Base-by-base conservation (phyloP, 2,329 filamentous ascomycete species). In the Fusarium sarcochroum region DNA sequence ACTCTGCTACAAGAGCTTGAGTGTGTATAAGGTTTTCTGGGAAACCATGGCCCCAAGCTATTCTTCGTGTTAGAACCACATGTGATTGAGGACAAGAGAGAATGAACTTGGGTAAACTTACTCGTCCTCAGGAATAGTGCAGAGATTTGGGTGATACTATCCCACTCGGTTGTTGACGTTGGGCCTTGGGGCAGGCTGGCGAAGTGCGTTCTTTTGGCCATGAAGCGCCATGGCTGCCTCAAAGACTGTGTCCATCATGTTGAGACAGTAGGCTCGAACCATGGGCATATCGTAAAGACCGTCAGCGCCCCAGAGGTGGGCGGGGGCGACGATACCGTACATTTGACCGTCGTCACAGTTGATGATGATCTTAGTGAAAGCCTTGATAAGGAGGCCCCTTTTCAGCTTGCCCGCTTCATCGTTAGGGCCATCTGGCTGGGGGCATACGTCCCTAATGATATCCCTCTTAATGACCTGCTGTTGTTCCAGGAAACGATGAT, bases 281-380 rank as follows among this genome's bases (percentile, higher is more conserved):
- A 74, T 71, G 0, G 82, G 80, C 25, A 81, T 73, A 54, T 84
- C 71, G 57, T 81, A 86, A n/a, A 82, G 74, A 0, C 85, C 85
- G 6, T 81, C 66, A 1, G 67, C 62, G 25, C 80, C 75, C 45
- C 71, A 77, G 18, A 83, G 66, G 2, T 63, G 60, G 13, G 63
- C 59, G 3, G 70, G 53, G 1, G 76, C 73, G 1, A 68, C 13
- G 3, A 81, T 69, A 0, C 80, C 82, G 54, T 84, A 83, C 2
- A 57, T 42, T 34, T 86, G 80, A 13, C n/a, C 34, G 8, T 68
- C 51, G 8, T 40, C 41, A 0, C 77, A 79, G 4, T 84, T 77
- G 45, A 89, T 66, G 25, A 90, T 76, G 51, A 89, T 82, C 58
- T 76, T 81, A 72, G 82, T 85, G 41, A 90, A 68, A 2, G 82